Evolutionary conservation across 345 rosid species (phyloP), one percentile per base, ranked within the genome.

Genomic region (Lepidium aucheri): DNA sequence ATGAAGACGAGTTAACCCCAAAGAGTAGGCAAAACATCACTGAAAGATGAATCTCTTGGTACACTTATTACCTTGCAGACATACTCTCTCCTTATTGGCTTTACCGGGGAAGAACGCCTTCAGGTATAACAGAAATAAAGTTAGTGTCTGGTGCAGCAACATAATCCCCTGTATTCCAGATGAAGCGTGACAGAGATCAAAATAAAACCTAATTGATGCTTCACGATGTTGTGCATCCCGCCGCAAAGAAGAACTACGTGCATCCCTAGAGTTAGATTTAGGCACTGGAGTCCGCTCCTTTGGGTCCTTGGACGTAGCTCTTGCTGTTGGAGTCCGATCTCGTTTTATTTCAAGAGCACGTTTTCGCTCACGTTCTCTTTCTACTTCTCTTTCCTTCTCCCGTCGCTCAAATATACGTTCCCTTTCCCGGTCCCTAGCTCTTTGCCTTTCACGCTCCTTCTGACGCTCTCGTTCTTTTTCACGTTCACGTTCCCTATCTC

Each of bases 81-180:
- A 88, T 94, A 90, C 72, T 94, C 97, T 79, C 97, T 90, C 76
- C 96, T 84, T 86, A 88, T 83, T 76, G 92, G 94, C 81, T 80
- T 88, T 85, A 83, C 69, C 28, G 95, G 97, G 84, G 99, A 83
- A 70, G 74, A 85, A 56, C 87, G 97, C 99, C 97, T 90, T 94
- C 99, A 94, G 72, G 86, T 88, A 90, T 81, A 85, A 86, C 80
- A 90, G 91, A 93, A 81, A 87, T 45, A 75, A 78, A 82, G 90
- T 90, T 82, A 94, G 97, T 83, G 72, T 47, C 26, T 83, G 74
- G 74, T 78, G 79, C 74, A 69, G 79, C 74, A 77, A 76, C 83
- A 76, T 53, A 78, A 76, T 82, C 65, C 73, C 73, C 72, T 83
- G 86, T 65, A 81, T 81, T 90, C 85, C 79, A 86, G 78, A 84